Conservation (phyloP, 129 eudicot genomes). For the Flaveria trinervia region DNA sequence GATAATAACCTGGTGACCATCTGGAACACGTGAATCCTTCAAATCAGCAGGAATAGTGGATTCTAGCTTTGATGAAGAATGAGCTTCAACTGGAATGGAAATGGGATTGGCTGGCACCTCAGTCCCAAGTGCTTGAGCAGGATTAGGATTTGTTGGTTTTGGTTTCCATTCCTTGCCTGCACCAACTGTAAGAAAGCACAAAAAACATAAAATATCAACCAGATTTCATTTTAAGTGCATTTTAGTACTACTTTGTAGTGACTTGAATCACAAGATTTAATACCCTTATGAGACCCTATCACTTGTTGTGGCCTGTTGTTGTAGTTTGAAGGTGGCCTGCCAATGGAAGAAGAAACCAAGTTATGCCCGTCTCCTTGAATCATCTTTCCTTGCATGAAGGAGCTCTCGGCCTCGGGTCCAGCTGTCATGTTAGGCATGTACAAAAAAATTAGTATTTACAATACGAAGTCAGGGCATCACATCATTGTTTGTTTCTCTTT, state of each 20-base stretch:
- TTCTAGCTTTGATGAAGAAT: constrained; percentile 31
- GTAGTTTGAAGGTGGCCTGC: constrained; percentile 34
- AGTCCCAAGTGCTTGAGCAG: constrained; percentile 43
- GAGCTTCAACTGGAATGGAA: constrained; percentile 35
- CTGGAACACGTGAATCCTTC: constrained; percentile 51
- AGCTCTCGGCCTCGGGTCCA: constrained; percentile 41
- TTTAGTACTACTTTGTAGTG: background rate
- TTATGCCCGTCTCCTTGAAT: constrained; percentile 54
- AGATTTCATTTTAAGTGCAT: constrained; percentile 1
- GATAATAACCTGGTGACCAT: constrained; percentile 69
- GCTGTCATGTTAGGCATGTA: constrained; percentile 27
- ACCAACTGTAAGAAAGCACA: constrained; percentile 41
- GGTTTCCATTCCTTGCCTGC: constrained; percentile 89
- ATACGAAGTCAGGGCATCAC: background rate
- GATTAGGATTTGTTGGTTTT: constrained; percentile 48
- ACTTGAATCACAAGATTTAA: background rate
- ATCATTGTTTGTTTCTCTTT: background rate
- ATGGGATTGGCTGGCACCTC: constrained; percentile 43
- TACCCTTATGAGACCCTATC: constrained; percentile 42
- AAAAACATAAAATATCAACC: background rate
- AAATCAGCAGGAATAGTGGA: constrained; percentile 36
- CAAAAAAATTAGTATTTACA: constrained; percentile 24
- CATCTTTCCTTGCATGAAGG: constrained; percentile 41
- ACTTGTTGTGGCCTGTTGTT: constrained; percentile 37
- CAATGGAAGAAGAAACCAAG: constrained; percentile 33